A percentile compares a stretch with the other conserved stretches of the same genome.
Evolutionary conservation across 1,284 basidiomycete species (phyloP).

Genomic region (Kalmanozyma brasiliensis): DNA sequence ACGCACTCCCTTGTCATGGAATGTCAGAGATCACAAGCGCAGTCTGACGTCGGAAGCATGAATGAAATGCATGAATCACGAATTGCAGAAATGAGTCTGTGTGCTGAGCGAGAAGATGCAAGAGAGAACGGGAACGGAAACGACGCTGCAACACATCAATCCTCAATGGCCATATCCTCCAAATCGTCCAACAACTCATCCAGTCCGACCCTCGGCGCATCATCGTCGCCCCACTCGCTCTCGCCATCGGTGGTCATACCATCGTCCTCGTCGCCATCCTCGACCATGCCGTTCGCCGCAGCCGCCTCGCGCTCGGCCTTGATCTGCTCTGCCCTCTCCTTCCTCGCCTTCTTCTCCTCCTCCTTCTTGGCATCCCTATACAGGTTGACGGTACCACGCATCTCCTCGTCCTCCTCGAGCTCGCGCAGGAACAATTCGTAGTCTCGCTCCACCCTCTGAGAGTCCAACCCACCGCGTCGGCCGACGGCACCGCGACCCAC

Average conservation of each 20-base stretch:
- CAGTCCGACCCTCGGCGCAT: slow-evolving; percentile 71
- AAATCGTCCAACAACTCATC: slow-evolving; percentile 93
- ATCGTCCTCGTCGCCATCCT: slow-evolving; percentile 60
- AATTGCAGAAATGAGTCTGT: slow-evolving; percentile 10
- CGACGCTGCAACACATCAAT: slow-evolving; percentile 1
- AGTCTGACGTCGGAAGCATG: too few relatives aligned
- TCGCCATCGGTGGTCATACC: slow-evolving; percentile 66
- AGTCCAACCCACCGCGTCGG: slow-evolving; percentile 86
- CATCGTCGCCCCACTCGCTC: slow-evolving; percentile 84
- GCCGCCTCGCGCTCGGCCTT: slow-evolving; percentile 64
- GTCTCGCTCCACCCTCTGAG: slow-evolving; percentile 93
- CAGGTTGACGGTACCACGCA: slow-evolving; percentile 87
- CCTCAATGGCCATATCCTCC: slow-evolving; percentile 71
- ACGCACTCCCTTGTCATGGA: too few relatives aligned
- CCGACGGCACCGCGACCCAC: slow-evolving; percentile 84
- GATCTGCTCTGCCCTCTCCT: slow-evolving; percentile 61
- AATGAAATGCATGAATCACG: too few relatives aligned
- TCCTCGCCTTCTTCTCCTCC: slow-evolving; percentile 60
- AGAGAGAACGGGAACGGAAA: neutral
- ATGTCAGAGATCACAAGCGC: too few relatives aligned
- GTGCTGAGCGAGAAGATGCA: neutral
- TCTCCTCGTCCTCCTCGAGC: slow-evolving; percentile 94
- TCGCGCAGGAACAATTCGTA: slow-evolving; percentile 96
- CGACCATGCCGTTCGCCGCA: slow-evolving; percentile 70
- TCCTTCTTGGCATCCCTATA: slow-evolving; percentile 75